phyloP scores from a whole-genome alignment of 2,329 filamentous ascomycete species.

The Drechslerella coelobrocha region DNA sequence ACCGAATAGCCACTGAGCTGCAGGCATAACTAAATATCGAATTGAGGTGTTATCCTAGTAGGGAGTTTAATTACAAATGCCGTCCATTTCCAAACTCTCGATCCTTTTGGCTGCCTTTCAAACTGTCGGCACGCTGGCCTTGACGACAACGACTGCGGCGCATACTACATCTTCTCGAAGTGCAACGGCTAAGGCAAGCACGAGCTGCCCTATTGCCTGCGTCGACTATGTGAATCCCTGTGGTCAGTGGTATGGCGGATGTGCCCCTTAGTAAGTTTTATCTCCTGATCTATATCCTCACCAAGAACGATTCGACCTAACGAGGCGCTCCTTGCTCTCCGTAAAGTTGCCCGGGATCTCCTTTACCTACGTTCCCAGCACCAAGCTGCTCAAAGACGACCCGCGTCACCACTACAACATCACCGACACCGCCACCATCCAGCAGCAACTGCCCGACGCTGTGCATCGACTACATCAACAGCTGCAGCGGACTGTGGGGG shows the following conservation, averaged over 20 bases:
- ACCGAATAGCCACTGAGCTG: no score
- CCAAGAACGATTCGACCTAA: not conserved
- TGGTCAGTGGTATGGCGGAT: slow-evolving; percentile 25
- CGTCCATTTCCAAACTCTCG: slow-evolving; percentile 4
- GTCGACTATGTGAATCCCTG: slow-evolving; percentile 24
- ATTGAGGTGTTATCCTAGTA: no score
- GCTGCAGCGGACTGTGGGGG: slow-evolving; percentile 24
- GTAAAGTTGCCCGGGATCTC: slow-evolving; percentile 14
- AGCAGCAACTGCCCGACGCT: slow-evolving; percentile 15
- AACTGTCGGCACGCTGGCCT: not conserved
- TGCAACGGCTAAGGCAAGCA: not conserved
- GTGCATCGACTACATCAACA: slow-evolving; percentile 27
- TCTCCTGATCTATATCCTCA: not conserved
- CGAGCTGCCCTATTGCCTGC: slow-evolving; percentile 15
- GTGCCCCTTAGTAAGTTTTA: slow-evolving; percentile 21
- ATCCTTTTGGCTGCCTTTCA: slow-evolving; percentile 12
- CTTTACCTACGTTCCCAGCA: slow-evolving; percentile 16
- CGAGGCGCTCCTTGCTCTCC: not conserved
- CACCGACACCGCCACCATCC: not conserved
- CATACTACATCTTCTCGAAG: not conserved
- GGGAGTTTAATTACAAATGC: not conserved
- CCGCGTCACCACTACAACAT: not conserved
- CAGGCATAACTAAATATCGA: no score
- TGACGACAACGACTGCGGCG: slow-evolving; percentile 3
- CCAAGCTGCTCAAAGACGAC: slow-evolving; percentile 20